Evolutionary conservation across 352 stramenopile species (phyloP).

Genomic region (Phytophthora cactorum): DNA sequence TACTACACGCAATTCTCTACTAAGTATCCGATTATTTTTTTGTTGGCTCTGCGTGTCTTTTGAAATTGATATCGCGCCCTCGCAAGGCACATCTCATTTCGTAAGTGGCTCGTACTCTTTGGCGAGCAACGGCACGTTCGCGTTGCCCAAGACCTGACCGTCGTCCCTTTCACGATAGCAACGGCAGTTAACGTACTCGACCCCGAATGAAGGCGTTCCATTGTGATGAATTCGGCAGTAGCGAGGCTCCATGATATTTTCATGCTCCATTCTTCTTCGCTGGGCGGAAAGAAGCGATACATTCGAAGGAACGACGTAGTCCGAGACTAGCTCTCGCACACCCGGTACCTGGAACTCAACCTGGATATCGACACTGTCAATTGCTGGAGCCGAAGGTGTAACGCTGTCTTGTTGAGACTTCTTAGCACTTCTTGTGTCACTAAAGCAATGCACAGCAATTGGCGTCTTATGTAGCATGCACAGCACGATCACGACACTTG

Average conservation of each 20-base stretch:
- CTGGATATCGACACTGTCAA: constrained; percentile 23
- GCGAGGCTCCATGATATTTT: constrained; percentile 5
- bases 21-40: too few species aligned
- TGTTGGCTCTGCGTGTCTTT: neutral
- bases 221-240: constrained; percentile 21
- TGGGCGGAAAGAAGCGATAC: constrained; percentile 5
- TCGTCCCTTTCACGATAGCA: constrained; percentile 10
- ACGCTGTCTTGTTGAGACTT: neutral
- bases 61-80: neutral
- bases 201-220: neutral
- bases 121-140: constrained; percentile 25
- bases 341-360: constrained; percentile 29
- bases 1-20: neutral
- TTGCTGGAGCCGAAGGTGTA: constrained; percentile 7
- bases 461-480: constrained; percentile 31
- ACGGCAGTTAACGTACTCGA: constrained; percentile 27
- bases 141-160: constrained; percentile 16
- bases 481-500: constrained; percentile 19
- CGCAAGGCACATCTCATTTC: neutral
- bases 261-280: constrained; percentile 10
- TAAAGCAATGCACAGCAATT: constrained; percentile 24
- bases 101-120: constrained; percentile 11
- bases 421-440: neutral
- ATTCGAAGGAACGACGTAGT: constrained; percentile 34
- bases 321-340: constrained; percentile 13